These are phyloP conservation scores for Brettanomyces sp. DNA, from an alignment of 805 yeast species.

Conservation along the genomic window DNA sequence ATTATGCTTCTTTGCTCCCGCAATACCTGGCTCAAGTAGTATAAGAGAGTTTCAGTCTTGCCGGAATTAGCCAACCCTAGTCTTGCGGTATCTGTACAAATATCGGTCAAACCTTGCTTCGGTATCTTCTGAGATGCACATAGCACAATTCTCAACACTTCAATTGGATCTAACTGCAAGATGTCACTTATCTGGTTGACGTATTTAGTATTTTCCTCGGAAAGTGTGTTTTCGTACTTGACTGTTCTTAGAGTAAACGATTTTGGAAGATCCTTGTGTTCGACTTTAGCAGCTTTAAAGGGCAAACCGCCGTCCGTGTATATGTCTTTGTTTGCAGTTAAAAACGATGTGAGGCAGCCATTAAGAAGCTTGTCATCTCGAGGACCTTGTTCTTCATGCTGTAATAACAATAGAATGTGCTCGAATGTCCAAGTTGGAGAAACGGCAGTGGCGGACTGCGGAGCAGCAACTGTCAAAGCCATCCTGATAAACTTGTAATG, in stretches of 20 bases:
- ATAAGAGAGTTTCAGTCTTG: slow-evolving; percentile 24
- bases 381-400: slow-evolving; percentile 6
- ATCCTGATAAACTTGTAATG: no score
- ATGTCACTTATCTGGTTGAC: slow-evolving; percentile 31
- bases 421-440: slow-evolving; percentile 13
- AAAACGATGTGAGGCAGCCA: slow-evolving; percentile 8
- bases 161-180: slow-evolving; percentile 32
- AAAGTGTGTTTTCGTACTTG: slow-evolving; percentile 6
- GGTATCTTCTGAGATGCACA: slow-evolving; percentile 31
- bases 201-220: slow-evolving; percentile 26
- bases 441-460: no score
- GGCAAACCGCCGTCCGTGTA: background rate
- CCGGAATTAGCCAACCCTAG: slow-evolving; percentile 21
- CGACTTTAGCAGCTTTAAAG: background rate
- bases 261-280: background rate
- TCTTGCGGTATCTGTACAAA: slow-evolving; percentile 12
- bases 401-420: slow-evolving; percentile 11
- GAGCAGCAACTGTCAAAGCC: no score
- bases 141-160: slow-evolving; percentile 38
- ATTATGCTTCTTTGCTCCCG: slow-evolving; percentile 44
- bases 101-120: slow-evolving; percentile 17
- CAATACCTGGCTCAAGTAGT: slow-evolving; percentile 32
- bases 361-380: background rate
- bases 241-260: slow-evolving; percentile 9
- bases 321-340: background rate